Evolutionary conservation across 345 rosid species (phyloP).

Genomic region (Noccaea bulbosa): DNA sequence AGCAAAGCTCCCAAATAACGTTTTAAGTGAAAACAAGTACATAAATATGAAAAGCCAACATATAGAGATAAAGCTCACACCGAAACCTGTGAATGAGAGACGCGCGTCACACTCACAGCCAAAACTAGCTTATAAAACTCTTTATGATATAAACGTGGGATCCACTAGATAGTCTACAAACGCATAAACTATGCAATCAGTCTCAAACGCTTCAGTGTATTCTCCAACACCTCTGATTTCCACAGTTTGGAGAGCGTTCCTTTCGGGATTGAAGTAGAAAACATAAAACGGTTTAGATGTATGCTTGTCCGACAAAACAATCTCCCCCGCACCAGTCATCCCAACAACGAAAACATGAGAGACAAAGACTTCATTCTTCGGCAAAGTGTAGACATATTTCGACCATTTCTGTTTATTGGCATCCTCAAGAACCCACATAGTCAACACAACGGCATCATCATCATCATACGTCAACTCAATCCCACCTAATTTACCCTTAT

Average conservation of each 20-base stretch:
- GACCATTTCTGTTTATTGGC: neutral
- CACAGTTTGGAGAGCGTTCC: neutral
- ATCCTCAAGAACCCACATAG: slow-evolving; percentile 1
- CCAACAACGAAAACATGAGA: neutral
- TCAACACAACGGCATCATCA: neutral
- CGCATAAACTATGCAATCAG: neutral
- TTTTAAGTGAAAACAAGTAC: too few relatives aligned
- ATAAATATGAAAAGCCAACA: too few relatives aligned
- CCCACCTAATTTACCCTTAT: slow-evolving; percentile 3
- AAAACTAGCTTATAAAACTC: too few relatives aligned
- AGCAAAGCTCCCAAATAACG: too few relatives aligned
- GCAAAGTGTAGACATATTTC: neutral
- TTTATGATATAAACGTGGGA: too few relatives aligned
- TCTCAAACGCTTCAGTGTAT: neutral
- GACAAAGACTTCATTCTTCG: neutral
- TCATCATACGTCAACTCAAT: neutral
- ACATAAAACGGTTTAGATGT: slow-evolving; percentile 1
- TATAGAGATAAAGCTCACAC: too few relatives aligned
- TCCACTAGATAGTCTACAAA: neutral
- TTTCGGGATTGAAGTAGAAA: neutral
- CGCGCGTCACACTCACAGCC: too few relatives aligned
- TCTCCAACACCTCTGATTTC: neutral
- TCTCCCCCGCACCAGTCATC: neutral
- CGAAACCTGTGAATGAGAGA: too few relatives aligned
- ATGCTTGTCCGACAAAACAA: neutral